Evolutionary conservation across 257 asterid genomes (phyloP).

Genomic region (Solanum phureja): DNA sequence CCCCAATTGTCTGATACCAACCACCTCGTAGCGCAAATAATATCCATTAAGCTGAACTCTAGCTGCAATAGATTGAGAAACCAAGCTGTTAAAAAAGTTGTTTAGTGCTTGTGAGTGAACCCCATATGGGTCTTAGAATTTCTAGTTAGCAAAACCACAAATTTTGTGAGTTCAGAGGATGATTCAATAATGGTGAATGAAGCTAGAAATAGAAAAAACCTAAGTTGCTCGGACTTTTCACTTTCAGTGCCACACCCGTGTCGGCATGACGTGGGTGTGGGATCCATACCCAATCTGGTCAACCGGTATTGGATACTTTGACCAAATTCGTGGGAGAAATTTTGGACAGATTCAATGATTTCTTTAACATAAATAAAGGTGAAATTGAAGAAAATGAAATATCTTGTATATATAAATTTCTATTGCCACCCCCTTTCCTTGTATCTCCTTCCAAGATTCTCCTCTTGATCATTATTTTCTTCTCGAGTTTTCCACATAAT

Average conservation of each 20-base stretch:
- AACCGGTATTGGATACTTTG: not conserved
- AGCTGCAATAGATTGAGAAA: slow-evolving; percentile 49
- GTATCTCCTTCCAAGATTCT: not conserved
- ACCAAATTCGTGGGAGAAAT: not conserved
- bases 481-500: not conserved
- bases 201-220: slow-evolving; percentile 1
- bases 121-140: slow-evolving; percentile 34
- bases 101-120: slow-evolving; percentile 26
- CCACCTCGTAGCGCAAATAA: slow-evolving; percentile 36
- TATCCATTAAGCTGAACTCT: slow-evolving; percentile 65
- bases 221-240: not conserved
- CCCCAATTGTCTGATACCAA: slow-evolving; percentile 28
- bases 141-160: slow-evolving; percentile 77
- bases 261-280: not conserved
- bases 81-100: slow-evolving; percentile 26
- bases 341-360: not conserved
- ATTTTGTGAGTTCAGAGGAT: slow-evolving; percentile 23
- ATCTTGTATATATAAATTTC: not conserved
- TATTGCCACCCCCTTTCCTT: not conserved
- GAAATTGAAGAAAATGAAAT: not conserved
- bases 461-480: not conserved
- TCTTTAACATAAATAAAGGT: not conserved
- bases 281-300: not conserved
- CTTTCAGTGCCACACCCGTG: not conserved
- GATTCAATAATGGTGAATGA: slow-evolving; percentile 7